Evolutionary conservation across 129 eudicot species (phyloP).

Genomic region (Glebionis coronaria): DNA sequence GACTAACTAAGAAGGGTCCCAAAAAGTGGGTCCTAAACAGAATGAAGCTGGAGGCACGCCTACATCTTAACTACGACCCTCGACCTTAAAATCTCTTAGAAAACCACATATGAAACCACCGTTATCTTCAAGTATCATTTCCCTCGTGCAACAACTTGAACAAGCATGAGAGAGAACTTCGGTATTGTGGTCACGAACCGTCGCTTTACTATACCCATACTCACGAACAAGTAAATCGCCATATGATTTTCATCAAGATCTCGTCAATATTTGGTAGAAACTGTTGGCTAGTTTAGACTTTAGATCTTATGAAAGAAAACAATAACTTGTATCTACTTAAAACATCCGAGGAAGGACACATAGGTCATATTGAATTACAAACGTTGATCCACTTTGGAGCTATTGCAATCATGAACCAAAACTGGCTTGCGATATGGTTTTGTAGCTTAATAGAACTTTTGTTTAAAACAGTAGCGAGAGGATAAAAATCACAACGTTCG

Average conservation of each 20-base stretch:
- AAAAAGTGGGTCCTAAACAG: constrained; percentile 24
- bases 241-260: constrained; percentile 10
- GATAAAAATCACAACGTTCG: too few species aligned
- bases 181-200: not conserved
- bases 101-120: constrained; percentile 57
- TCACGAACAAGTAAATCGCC: not conserved
- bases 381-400: too few species aligned
- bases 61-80: constrained; percentile 37
- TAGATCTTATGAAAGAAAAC: too few species aligned
- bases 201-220: not conserved
- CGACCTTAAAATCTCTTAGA: constrained; percentile 49
- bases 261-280: not conserved
- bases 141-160: constrained; percentile 46
- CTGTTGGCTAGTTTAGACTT: not conserved
- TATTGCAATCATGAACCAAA: too few species aligned
- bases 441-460: too few species aligned
- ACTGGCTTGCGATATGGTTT: too few species aligned
- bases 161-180: constrained; percentile 18
- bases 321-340: too few species aligned
- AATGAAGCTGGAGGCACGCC: constrained; percentile 38
- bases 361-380: too few species aligned
- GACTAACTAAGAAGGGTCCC: constrained; percentile 28
- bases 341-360: too few species aligned
- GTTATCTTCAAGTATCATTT: constrained; percentile 35
- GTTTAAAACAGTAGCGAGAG: too few species aligned